Conservation (phyloP, 176 grass and related monocot genomes). For the maize (Zea mays) region DNA sequence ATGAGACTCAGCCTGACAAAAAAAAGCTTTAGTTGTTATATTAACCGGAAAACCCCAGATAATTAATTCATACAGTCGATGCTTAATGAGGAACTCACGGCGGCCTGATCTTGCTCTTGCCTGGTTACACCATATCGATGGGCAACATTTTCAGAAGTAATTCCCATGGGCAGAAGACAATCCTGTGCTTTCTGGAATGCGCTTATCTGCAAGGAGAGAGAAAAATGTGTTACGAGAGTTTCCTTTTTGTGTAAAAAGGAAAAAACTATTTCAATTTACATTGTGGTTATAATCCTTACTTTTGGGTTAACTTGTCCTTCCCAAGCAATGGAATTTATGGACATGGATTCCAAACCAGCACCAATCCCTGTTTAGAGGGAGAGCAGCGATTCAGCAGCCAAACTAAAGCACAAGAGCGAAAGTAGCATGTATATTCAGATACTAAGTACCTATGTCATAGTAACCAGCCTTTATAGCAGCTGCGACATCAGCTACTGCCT, state of each 20-base stretch:
- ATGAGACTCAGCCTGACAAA: conserved; percentile 81
- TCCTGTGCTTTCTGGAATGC: conserved; percentile 80
- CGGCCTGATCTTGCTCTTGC: conserved; percentile 87
- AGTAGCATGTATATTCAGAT: not conserved
- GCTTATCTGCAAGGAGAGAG: conserved; percentile 54
- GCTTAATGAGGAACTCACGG: conserved; percentile 60
- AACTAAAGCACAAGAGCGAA: not conserved
- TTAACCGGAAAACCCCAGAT: not conserved
- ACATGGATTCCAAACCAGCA: conserved; percentile 88
- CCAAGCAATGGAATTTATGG: conserved; percentile 55
- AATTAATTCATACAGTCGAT: conserved; percentile 1
- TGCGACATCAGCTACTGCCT: conserved; percentile 88
- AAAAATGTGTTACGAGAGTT: conserved; percentile 25
- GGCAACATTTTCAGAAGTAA: conserved; percentile 98
- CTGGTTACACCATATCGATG: conserved; percentile 75
- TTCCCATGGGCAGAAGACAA: conserved; percentile 96
- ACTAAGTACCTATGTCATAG: conserved; percentile 76
- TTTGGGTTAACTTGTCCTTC: conserved; percentile 92
- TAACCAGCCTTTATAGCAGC: conserved; percentile 92
- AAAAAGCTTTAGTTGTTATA: not conserved
- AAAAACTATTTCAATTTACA: not conserved
- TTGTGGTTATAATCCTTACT: conserved; percentile 42
- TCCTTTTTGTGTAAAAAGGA: not conserved
- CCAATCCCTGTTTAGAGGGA: conserved; percentile 66
- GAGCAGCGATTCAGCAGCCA: conserved; percentile 25